Conservation (phyloP, 176 grass and related monocot genomes). For the Oryza officinalis region DNA sequence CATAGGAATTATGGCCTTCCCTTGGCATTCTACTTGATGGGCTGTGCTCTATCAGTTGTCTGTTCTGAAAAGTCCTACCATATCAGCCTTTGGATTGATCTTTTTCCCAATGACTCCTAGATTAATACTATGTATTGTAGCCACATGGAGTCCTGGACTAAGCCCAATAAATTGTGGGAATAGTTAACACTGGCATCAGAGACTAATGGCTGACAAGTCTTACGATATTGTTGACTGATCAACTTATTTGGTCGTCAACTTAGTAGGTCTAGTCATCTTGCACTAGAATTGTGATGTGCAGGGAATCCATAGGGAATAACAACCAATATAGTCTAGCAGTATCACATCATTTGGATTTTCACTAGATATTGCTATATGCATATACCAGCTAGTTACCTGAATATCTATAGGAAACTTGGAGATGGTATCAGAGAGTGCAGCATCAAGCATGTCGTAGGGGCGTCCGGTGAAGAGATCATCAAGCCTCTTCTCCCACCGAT, state of each 20-base stretch:
- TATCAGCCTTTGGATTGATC: neutral
- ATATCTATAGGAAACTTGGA: constrained; percentile 85
- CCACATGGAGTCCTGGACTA: neutral
- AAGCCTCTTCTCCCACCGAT: constrained; percentile 83
- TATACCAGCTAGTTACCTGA: constrained; percentile 51
- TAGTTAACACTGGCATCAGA: neutral
- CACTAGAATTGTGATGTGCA: constrained; percentile 9
- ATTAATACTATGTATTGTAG: neutral
- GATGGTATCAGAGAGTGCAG: constrained; percentile 82
- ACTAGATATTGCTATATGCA: neutral
- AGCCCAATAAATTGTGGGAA: neutral
- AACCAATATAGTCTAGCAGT: neutral
- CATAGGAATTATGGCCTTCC: neutral
- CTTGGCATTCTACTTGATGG: neutral
- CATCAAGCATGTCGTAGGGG: constrained; percentile 97
- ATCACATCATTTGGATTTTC: neutral
- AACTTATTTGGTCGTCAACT: neutral
- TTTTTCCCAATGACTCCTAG: neutral
- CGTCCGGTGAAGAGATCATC: constrained; percentile 78
- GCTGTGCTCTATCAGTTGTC: neutral
- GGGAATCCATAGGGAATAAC: neutral
- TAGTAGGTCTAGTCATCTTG: constrained; percentile 23
- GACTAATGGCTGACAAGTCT: constrained; percentile 28
- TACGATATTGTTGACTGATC: neutral
- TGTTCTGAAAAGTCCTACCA: neutral